These are phyloP conservation scores for Mycena filopes DNA, from an alignment of 768 basidiomycete species.

Conservation along the genomic window DNA sequence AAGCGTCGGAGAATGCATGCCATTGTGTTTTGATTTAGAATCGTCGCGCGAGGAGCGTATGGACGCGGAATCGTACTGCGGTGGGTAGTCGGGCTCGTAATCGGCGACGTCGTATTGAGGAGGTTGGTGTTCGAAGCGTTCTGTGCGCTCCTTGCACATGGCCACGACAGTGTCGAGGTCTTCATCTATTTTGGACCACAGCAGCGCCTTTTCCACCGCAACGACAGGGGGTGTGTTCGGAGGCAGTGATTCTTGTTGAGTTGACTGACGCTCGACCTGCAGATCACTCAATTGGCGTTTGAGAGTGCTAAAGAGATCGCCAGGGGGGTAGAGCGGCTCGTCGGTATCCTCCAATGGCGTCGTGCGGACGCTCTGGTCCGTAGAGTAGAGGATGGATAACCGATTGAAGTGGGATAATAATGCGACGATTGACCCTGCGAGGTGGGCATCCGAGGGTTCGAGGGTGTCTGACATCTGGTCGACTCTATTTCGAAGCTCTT, in stretches of 20 bases:
- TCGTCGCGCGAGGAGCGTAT: constrained; percentile 50
- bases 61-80: constrained; percentile 61
- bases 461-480: constrained; percentile 57
- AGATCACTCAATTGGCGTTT: constrained; percentile 76
- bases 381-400: constrained; percentile 59
- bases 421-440: constrained; percentile 75
- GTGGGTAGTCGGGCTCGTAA: constrained; percentile 56
- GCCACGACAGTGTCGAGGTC: constrained; percentile 76
- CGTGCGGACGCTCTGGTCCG: constrained; percentile 2
- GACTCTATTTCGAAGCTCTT: constrained; percentile 68
- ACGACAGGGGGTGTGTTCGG: constrained; percentile 57
- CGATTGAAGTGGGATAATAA: constrained; percentile 76
- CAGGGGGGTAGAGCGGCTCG: constrained; percentile 31
- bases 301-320: constrained; percentile 68
- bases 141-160: constrained; percentile 72
- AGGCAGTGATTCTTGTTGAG: constrained; percentile 48
- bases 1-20: constrained; percentile 39
- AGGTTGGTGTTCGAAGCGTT: constrained; percentile 52
- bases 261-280: constrained; percentile 65
- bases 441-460: constrained; percentile 61
- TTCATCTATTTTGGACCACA: constrained; percentile 82
- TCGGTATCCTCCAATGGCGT: constrained; percentile 16
- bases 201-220: constrained; percentile 67
- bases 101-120: constrained; percentile 57
- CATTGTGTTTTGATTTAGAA: constrained; percentile 42